These are phyloP conservation scores for Haplosporangium gracile DNA, from an alignment of 192 early-diverging fungal species.

Conservation along the genomic window DNA sequence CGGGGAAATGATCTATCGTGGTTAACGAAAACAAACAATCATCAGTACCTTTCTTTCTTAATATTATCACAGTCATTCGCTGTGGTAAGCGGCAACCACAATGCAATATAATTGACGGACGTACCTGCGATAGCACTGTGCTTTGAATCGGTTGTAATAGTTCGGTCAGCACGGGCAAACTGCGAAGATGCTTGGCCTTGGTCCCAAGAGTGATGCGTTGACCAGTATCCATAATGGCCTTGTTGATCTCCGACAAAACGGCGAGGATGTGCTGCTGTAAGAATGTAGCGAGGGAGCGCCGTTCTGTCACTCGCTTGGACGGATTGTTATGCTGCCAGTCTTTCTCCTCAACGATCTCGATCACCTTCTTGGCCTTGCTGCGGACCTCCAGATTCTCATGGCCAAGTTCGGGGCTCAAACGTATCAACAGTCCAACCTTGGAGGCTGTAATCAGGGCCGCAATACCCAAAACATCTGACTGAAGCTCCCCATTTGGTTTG, in stretches of 20 bases:
- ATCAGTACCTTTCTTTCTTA: not conserved
- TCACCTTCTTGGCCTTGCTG: slow-evolving; percentile 12
- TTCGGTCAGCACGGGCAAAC: slow-evolving; percentile 12
- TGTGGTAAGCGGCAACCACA: not conserved
- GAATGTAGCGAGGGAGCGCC: slow-evolving; percentile 24
- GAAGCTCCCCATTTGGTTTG: not conserved
- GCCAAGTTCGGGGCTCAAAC: slow-evolving; percentile 32
- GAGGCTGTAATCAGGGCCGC: slow-evolving; percentile 19
- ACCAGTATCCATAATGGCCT: slow-evolving; percentile 18
- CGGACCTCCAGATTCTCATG: slow-evolving; percentile 11
- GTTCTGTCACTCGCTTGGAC: not conserved
- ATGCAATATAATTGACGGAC: not conserved
- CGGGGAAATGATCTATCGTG: slow-evolving; percentile 25
- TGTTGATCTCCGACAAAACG: slow-evolving; percentile 46
- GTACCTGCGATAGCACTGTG: slow-evolving; percentile 33
- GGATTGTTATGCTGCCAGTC: slow-evolving; percentile 17
- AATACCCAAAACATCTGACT: not conserved
- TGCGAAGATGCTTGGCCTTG: slow-evolving; percentile 36
- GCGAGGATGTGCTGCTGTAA: slow-evolving; percentile 36
- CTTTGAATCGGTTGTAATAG: slow-evolving; percentile 35
- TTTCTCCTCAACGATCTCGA: slow-evolving; percentile 27
- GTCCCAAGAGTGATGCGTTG: slow-evolving; percentile 17
- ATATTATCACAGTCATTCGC: not conserved
- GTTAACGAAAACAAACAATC: not conserved
- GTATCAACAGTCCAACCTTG: slow-evolving; percentile 20